A percentile compares a stretch with the other conserved stretches of the same genome.
These are phyloP conservation scores for Pseudogymnoascus sp. DNA, from an alignment of 2,329 filamentous ascomycete species.

Conservation along the genomic window DNA sequence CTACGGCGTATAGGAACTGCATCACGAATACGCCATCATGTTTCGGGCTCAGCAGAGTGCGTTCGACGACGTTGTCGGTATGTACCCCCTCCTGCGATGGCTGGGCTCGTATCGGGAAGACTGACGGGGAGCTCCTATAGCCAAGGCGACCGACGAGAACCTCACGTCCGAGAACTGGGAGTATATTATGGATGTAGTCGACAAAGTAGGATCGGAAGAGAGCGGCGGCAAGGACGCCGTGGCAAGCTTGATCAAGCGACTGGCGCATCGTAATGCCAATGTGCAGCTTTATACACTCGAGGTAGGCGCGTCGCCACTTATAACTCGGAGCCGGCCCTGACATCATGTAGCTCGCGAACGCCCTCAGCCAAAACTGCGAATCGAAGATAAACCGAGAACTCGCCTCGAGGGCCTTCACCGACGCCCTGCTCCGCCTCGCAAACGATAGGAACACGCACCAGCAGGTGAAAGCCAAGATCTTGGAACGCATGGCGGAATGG, in stretches of 20 bases:
- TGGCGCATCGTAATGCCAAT: constrained; percentile 68
- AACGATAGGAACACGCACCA: constrained; percentile 92
- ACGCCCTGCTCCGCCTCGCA: constrained; percentile 81
- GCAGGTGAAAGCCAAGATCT: constrained; percentile 93
- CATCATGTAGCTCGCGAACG: constrained; percentile 53
- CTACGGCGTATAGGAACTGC: neutral
- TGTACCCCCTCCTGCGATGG: constrained; percentile 24
- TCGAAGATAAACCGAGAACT: constrained; percentile 61
- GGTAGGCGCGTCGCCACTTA: constrained; percentile 28
- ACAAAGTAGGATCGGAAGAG: constrained; percentile 32
- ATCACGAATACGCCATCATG: constrained; percentile 30
- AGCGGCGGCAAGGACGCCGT: constrained; percentile 57
- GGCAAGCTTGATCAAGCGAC: constrained; percentile 62
- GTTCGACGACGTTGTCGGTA: constrained; percentile 63
- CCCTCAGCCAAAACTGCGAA: constrained; percentile 65
- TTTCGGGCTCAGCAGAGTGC: constrained; percentile 57
- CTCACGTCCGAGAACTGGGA: constrained; percentile 68
- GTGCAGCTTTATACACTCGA: constrained; percentile 71
- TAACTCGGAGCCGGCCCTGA: neutral
- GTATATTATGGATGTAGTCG: constrained; percentile 39
- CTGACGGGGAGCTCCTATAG: constrained; percentile 31
- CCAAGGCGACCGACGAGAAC: constrained; percentile 93
- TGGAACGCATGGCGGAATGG: constrained; percentile 96
- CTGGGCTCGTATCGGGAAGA: neutral
- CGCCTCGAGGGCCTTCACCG: constrained; percentile 70